Base-by-base conservation (phyloP, 2,329 filamentous ascomycete genomes). In the Ophiostoma pallidulum region DNA sequence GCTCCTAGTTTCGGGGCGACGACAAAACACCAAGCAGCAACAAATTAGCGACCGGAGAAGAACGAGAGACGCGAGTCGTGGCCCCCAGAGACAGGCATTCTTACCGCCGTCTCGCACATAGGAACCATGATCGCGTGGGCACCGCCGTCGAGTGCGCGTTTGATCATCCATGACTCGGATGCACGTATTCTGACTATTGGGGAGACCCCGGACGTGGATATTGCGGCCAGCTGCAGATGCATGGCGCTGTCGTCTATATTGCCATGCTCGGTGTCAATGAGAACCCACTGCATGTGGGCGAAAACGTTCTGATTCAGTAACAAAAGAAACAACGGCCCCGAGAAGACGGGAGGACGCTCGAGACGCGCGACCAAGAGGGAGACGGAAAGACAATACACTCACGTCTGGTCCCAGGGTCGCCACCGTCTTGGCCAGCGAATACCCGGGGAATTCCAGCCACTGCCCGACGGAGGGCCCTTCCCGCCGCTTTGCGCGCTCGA, bases 201-300 rank as follows among this genome's bases (percentile, higher is more conserved):
- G 6, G 66, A 68, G 3, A 65, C 65, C 4, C 70, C 71, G 19
- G 67, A 56, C 1, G 70, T 65, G 35, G 72, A 66, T 53, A 75
- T 70, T 3, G 71, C 74, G 5, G 70, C 70, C 2, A 76, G 71
- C 12, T 70, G 69, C 56, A 75, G 72, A 54, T 77, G 66, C 74
- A 75, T 75, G 5, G 67, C 66, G 12, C 64, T 64, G 54, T 75
- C 73, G 36, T 71, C 70, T 45, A 75, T 64, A 51, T 70, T 72
- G 7, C 73, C 73, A 55, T 76, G 73, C 54, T 74, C 74, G 48
- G 71, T 70, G 51, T 74, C 74, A 44, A 75, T 62, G 41, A 72
- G 36, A 13, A 50, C 48, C 48, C 48, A 50, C 48, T 50, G 18
- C 12, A n/a, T 12, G 4, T 36, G n/a, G 6, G n/a, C n/a, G 5